Evolutionary conservation across 768 basidiomycete species (phyloP), one percentile per base, ranked within the genome.

Genomic region (Lentinula boryana): DNA sequence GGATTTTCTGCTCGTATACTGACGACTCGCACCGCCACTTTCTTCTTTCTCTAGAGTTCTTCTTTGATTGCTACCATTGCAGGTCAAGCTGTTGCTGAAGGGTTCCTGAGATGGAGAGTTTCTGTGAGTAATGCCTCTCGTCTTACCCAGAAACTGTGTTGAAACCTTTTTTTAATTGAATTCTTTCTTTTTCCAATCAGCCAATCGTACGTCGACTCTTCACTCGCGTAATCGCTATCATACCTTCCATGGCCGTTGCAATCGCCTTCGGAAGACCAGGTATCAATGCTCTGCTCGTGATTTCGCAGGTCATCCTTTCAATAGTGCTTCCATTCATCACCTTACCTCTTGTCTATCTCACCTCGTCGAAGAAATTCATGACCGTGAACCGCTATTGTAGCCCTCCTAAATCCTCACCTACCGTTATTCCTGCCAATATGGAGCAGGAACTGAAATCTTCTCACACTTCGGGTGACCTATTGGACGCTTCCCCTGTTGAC

Each of bases 11-110:
- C n/a, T 33, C 53, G 10, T 0, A 18, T 54, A n/a, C 33, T 36
- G 54, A 56, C 9, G 5, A 43, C 13, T 32, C 6, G 16, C 41
- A 9, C 1, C 13, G 10, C 18, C 43, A 4, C 36, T n/a, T 56
- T 49, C 40, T 23, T 35, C 48, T 32, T 56, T 54, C 21, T 18
- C 27, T 40, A 83, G 79, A 91, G 91, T 64, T 91, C 95, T 0
- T 90, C 89, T 7, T 82, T 97, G 54, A 88, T 96, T 3, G 94
- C 92, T 9, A 97, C 93, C 0, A 81, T 96, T 12, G 88, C 92
- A 0, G 94, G 94, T 0, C 95, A 97, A 72, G 88, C 91, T 21
- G 88, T 98, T 41, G 87, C 86, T 0, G 94, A 97, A 72, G 94
- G 95, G 0, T 94, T 95, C 72, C 79, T 96, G 58, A 84, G 83